phyloP scores from a whole-genome alignment of 768 basidiomycete genomes.

The Suillus bovinus region DNA sequence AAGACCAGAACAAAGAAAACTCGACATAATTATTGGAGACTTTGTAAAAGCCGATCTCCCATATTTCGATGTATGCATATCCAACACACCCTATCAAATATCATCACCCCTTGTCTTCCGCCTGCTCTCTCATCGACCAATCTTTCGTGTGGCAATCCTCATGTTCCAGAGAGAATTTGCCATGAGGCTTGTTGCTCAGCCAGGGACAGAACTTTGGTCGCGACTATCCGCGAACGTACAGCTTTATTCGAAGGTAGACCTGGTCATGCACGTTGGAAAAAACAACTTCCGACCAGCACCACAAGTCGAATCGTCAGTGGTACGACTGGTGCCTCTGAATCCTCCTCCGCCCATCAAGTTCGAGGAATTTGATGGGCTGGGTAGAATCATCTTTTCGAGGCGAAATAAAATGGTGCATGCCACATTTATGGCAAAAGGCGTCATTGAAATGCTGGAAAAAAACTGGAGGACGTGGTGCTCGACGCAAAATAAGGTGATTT shows the following conservation, averaged over 20 bases:
- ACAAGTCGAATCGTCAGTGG: slow-evolving; percentile 89
- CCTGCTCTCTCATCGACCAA: slow-evolving; percentile 91
- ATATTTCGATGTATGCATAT: slow-evolving; percentile 99
- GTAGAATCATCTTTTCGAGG: slow-evolving; percentile 85
- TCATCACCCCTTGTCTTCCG: slow-evolving; percentile 98
- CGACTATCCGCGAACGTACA: slow-evolving; percentile 95
- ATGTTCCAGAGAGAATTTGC: slow-evolving; percentile 99
- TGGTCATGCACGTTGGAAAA: slow-evolving; percentile 94
- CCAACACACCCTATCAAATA: slow-evolving; percentile 99
- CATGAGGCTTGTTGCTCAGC: slow-evolving; percentile 83
- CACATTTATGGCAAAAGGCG: slow-evolving; percentile 92
- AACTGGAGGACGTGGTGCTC: slow-evolving; percentile 95
- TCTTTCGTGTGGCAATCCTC: slow-evolving; percentile 92
- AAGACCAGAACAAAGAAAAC: slow-evolving; percentile 93
- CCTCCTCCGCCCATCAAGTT: slow-evolving; percentile 96
- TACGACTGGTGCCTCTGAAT: slow-evolving; percentile 88
- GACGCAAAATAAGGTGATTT: slow-evolving; percentile 60
- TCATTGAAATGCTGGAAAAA: slow-evolving; percentile 90
- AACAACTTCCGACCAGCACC: slow-evolving; percentile 98
- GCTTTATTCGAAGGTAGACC: slow-evolving; percentile 94
- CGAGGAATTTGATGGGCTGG: slow-evolving; percentile 96
- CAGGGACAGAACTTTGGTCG: slow-evolving; percentile 87
- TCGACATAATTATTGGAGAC: slow-evolving; percentile 95
- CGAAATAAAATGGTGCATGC: slow-evolving; percentile 90
- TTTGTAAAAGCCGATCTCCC: slow-evolving; percentile 98